Conservation (phyloP, 208 protist genomes). For the Leishmania arabica region DNA sequence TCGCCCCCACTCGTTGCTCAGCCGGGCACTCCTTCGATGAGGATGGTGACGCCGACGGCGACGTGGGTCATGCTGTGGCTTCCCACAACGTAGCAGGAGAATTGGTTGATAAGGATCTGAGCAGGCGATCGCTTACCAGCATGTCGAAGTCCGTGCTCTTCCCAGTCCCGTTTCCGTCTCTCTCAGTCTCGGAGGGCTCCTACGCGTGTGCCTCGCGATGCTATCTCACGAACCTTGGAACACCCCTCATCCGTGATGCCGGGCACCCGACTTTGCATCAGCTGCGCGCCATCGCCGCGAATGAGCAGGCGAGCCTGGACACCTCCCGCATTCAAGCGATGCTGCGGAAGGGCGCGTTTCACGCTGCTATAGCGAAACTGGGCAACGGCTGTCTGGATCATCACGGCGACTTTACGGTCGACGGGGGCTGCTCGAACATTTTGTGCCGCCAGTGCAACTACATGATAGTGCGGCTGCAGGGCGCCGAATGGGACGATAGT, state of each 20-base stretch:
- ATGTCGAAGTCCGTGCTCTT: conserved; percentile 14
- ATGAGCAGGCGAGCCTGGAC: conserved; percentile 25
- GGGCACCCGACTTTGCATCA: conserved; percentile 44
- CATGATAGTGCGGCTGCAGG: conserved; percentile 80
- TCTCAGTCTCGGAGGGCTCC: conserved; percentile 24
- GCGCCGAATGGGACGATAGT: conserved; percentile 66
- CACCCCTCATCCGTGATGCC: background rate
- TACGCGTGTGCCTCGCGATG: conserved; percentile 52
- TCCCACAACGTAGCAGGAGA: background rate
- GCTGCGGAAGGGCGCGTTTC: conserved; percentile 60
- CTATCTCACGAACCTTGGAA: conserved; percentile 64
- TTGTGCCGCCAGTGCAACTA: conserved; percentile 78
- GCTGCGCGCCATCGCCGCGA: conserved; percentile 40
- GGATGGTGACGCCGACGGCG: conserved; percentile 41
- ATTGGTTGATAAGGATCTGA: background rate
- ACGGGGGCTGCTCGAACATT: conserved; percentile 76
- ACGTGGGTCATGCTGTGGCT: background rate
- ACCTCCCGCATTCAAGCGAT: conserved; percentile 16
- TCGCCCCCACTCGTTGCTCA: background rate
- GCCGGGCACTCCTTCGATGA: conserved; percentile 41
- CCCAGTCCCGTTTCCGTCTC: conserved; percentile 69
- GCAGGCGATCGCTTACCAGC: background rate
- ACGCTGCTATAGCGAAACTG: conserved; percentile 42
- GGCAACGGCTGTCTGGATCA: conserved; percentile 76
- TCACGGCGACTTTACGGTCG: conserved; percentile 25